Conservation (phyloP, 2,329 filamentous ascomycete species). For the Westerdykella sp. region DNA sequence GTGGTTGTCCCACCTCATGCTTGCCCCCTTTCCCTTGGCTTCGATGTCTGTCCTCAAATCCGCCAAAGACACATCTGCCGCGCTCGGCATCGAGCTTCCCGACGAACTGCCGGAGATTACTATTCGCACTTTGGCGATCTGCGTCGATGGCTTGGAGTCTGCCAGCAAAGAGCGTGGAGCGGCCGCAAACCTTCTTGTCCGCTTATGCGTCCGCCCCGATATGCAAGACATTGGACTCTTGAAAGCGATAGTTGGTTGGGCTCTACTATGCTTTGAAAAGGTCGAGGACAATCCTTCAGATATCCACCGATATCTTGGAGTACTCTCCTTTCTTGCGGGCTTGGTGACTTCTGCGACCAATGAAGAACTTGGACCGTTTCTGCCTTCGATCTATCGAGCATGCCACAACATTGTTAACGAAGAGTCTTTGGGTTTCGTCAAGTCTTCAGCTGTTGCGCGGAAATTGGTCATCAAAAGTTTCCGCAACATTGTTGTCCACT, state of each 20-base stretch:
- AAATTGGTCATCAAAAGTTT: conserved; percentile 83
- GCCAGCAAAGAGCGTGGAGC: conserved; percentile 86
- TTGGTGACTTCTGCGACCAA: conserved; percentile 66
- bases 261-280: conserved; percentile 54
- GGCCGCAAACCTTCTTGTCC: conserved; percentile 74
- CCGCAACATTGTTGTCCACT: conserved; percentile 63
- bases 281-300: conserved; percentile 40
- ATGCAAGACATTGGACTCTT: conserved; percentile 76
- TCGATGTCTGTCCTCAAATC: conserved; percentile 62
- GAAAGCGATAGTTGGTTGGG: conserved; percentile 63
- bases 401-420: conserved; percentile 55
- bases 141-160: conserved; percentile 62
- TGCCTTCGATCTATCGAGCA: conserved; percentile 60
- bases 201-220: conserved; percentile 75
- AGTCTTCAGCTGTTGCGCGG: conserved; percentile 69
- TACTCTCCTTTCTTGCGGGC: conserved; percentile 72
- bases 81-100: conserved; percentile 50
- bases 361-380: conserved; percentile 63
- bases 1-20: conserved; percentile 57
- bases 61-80: conserved; percentile 23
- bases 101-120: conserved; percentile 62
- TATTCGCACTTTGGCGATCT: conserved; percentile 62
- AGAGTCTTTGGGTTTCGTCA: conserved; percentile 50
- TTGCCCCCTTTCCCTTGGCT: conserved; percentile 80
- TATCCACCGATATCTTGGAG: conserved; percentile 71